Evolutionary conservation across 257 asterid species (phyloP), one percentile per base, ranked within the genome.

Genomic region (Misopates orontium): DNA sequence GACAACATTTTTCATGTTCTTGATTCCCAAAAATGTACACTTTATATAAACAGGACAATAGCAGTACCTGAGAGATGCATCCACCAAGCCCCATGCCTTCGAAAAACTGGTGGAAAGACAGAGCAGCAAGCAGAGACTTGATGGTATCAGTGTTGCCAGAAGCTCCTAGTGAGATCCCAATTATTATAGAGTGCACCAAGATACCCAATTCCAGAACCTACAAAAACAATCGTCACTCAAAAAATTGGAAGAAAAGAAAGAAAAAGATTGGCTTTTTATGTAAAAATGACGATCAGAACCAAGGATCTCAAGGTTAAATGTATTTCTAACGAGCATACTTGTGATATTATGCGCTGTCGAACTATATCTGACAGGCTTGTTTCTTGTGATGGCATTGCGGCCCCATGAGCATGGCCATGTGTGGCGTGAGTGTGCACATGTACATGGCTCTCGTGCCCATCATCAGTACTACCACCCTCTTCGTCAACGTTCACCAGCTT

Each of bases 1-100:
- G 82, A 16, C 72, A 71, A 74, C 77, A 79, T 68, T 39, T 64
- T 68, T 53, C 19, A 18, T 52, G 17, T 64, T 39, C 41, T 25
- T 32, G 52, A 66, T 67, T 75, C 75, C 63, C 1, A 61, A 24
- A 48, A 7, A 2, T 53, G 10, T 10, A 5, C 50, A 52, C 59
- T 67, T 70, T 41, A 70, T 36, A 28, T 68, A 23, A 47, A 49
- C 16, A 48, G 25, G 20, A 21, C 4, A 9, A 11, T 20, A 14
- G 10, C n/a, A 51, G 14, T 60, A 85, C 88, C 88, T 85, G 88
- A 4, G 89, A 74, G 24, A 85, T 78, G 73, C 92, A 85, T 21
- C 91, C 91, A 60, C 91, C 91, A 28, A 85, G 88, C 10, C 91
- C 91, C 85, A 85, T 82, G 22, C 91, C 91, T 18, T 82, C 91